These are phyloP conservation scores for Brassica nigra DNA, from an alignment of 345 rosid species.

Conservation along the genomic window DNA sequence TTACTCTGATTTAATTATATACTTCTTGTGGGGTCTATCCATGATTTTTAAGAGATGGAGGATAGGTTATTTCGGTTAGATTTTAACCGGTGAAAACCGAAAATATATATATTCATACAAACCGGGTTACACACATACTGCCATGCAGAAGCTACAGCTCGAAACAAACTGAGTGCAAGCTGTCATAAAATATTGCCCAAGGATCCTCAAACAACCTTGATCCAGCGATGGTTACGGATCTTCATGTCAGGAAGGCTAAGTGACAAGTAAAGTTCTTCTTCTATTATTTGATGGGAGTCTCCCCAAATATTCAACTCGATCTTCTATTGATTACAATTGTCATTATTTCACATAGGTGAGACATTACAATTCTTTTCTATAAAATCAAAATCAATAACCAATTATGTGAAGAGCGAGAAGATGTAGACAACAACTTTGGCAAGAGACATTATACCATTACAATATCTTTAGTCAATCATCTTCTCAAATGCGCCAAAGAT, in stretches of 20 bases:
- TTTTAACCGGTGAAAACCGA: background rate
- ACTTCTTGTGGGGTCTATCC: background rate
- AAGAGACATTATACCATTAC: background rate
- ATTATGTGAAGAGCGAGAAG: background rate
- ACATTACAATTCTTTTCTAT: background rate
- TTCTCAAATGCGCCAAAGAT: background rate
- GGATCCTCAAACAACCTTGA: no score
- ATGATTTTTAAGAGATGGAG: background rate
- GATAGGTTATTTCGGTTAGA: slow-evolving; percentile 14
- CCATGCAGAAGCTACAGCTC: no score
- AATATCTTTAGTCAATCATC: background rate
- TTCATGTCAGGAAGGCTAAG: background rate
- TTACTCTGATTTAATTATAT: background rate
- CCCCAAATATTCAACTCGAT: background rate
- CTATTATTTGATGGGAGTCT: no score
- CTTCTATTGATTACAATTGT: background rate
- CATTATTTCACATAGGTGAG: background rate
- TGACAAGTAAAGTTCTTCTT: background rate
- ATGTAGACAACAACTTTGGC: background rate
- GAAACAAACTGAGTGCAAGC: background rate
- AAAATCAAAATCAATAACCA: background rate
- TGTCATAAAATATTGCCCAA: no score
- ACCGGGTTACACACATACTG: background rate
- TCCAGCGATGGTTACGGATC: no score
- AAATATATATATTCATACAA: background rate